Conservation (phyloP, 2,329 filamentous ascomycete species). For the Nectriaceae sp. region DNA sequence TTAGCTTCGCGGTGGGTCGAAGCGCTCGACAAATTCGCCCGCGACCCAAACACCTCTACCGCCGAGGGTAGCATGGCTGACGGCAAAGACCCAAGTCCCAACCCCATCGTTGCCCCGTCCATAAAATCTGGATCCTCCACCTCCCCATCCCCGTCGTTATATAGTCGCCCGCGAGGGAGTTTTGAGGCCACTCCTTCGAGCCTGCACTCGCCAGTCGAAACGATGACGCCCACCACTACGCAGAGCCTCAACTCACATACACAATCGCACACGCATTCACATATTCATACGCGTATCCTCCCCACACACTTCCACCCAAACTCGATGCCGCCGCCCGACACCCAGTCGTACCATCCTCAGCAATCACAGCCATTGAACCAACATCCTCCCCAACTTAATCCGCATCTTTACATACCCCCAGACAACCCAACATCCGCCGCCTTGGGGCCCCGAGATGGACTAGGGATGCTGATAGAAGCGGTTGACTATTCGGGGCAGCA, state of each 20-base stretch:
- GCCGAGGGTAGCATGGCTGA: conserved; percentile 54
- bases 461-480: conserved; percentile 45
- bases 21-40: conserved; percentile 48
- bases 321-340: no score
- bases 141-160: conserved; percentile 21
- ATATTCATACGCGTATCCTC: conserved; percentile 3
- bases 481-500: conserved; percentile 36
- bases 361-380: conserved; percentile 8
- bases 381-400: conserved; percentile 7
- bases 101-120: conserved; percentile 17
- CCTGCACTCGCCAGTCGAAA: conserved; percentile 15
- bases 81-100: conserved; percentile 38
- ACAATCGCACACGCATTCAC: background rate
- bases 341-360: no score
- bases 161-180: conserved; percentile 9
- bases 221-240: conserved; percentile 12
- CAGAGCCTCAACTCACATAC: background rate
- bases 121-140: conserved; percentile 5
- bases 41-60: conserved; percentile 42
- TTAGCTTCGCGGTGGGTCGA: conserved; percentile 55
- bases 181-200: conserved; percentile 12
- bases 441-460: no score
- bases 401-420: conserved; percentile 13
- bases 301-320: conserved; percentile 16
- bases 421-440: conserved; percentile 4